Evolutionary conservation across 2,329 filamentous ascomycete species (phyloP), one percentile per base, ranked within the genome.

Genomic region (Scedosporium minutisporum): DNA sequence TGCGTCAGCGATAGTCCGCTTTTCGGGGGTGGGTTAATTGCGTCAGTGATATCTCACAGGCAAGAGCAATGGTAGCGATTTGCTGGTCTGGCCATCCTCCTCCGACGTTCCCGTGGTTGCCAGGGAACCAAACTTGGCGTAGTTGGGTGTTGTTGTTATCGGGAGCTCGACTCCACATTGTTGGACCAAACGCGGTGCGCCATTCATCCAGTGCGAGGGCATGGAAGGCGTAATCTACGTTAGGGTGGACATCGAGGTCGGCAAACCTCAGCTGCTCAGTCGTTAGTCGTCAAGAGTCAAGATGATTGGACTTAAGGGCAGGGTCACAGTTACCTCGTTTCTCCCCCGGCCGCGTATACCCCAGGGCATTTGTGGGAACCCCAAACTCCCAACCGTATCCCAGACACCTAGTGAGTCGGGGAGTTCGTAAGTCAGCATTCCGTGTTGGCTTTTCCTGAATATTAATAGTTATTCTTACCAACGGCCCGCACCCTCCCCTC

Each of bases 91-190:
- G 70, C 82, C 82, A 88, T 1, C 87, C 87, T 41, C 87, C 88
- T 3, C 87, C 87, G 57, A 89, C 84, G 67, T 90, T 88, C 14
- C 79, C 84, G 69, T 91, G 88, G 58, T 82, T 84, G 6, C 88
- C 88, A 0, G 88, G 85, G 68, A 91, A 91, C 85, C 85, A 87
- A 10, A 80, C 78, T 64, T 81, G 78, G 41, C 77, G 74, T 57
- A 81, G 71, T 63, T 81, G 74, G 1, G 78, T 79, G 25, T 70
- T 73, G 3, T 51, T 29, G 44, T 61, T 53, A 6, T 33, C 59
- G 18, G 23, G 44, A 3, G 14, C 5, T 21, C 18, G 44, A 23
- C 72, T 66, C 72, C 72, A 74, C 9, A 74, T 65, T 0, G 69
- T 69, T 1, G 71, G 71, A 0, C 66, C 63, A 53, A 73, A 74